These are phyloP conservation scores for Aspergillus sp. DNA, from an alignment of 2,329 filamentous ascomycete genomes.

Conservation along the genomic window DNA sequence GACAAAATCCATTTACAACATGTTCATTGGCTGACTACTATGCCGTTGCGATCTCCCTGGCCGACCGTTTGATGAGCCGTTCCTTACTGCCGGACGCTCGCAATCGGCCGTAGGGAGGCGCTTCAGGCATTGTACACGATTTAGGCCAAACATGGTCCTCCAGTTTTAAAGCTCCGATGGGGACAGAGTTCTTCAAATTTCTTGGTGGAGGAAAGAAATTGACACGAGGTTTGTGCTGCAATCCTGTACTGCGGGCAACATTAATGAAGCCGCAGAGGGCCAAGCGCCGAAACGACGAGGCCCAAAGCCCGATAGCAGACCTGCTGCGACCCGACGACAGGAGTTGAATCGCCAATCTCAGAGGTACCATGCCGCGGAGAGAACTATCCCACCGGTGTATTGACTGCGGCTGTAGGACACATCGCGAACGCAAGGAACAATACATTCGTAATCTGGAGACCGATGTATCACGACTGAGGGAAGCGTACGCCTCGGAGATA, in stretches of 20 bases:
- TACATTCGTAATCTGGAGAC: conserved; percentile 93
- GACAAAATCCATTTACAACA: too few species aligned
- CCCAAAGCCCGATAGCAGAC: conserved; percentile 93
- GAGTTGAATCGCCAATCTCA: conserved; percentile 94
- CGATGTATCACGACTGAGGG: conserved; percentile 80
- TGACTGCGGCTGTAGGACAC: conserved; percentile 55
- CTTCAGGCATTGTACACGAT: too few species aligned
- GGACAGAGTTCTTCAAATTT: conserved; percentile 41
- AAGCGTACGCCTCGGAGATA: conserved; percentile 58
- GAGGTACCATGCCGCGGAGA: conserved; percentile 47
- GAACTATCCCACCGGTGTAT: not conserved
- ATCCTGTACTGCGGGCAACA: conserved; percentile 1
- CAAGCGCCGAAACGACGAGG: conserved; percentile 80
- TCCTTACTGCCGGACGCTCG: not conserved
- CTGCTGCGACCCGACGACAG: conserved; percentile 80
- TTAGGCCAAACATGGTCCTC: conserved; percentile 10
- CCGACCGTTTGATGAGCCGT: conserved; percentile 8
- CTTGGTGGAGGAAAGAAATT: conserved; percentile 57
- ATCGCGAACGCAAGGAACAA: conserved; percentile 90
- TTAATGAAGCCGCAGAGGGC: conserved; percentile 51
- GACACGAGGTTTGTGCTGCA: conserved; percentile 55
- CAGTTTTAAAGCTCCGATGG: conserved; percentile 10
- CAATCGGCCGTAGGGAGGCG: too few species aligned
- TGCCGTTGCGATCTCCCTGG: conserved; percentile 8
- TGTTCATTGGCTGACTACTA: conserved; percentile 9